Evolutionary conservation across 176 grass and related monocot genomes (phyloP).

Genomic region (Oryza meridionalis): DNA sequence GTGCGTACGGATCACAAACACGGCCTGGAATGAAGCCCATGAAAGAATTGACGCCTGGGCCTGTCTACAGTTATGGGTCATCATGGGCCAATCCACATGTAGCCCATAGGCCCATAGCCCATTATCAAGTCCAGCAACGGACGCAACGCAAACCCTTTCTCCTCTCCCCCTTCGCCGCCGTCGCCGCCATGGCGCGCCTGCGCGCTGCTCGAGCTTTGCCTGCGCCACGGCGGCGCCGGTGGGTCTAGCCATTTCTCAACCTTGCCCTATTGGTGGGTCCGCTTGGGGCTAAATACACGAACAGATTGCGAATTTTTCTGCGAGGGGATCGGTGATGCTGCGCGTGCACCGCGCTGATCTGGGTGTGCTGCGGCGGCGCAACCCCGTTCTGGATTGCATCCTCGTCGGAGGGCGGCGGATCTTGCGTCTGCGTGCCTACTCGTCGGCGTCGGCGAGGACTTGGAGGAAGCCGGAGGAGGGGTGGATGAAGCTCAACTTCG

Average conservation of each 20-base stretch:
- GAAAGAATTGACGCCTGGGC: not conserved
- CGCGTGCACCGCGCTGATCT: constrained; percentile 21
- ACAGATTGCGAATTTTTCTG: not conserved
- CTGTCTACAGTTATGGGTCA: too few species aligned
- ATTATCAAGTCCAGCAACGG: too few species aligned
- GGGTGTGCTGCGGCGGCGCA: constrained; percentile 24
- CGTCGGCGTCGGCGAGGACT: not conserved
- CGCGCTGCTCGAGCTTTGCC: too few species aligned
- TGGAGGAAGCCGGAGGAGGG: constrained; percentile 72
- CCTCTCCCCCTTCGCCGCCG: too few species aligned
- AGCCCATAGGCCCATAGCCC: too few species aligned
- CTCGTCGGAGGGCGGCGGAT: not conserved
- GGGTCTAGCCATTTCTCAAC: too few species aligned
- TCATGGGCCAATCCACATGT: too few species aligned
- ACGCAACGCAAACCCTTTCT: too few species aligned
- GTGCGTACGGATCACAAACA: not conserved
- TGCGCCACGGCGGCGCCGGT: too few species aligned
- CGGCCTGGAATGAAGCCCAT: not conserved
- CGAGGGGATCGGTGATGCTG: constrained; percentile 8
- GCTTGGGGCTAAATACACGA: not conserved
- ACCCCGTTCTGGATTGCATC: not conserved
- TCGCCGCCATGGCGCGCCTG: too few species aligned
- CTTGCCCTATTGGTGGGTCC: too few species aligned
- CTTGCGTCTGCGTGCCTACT: not conserved
- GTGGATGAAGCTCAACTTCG: constrained; percentile 82